Conservation (phyloP, 345 rosid species). For the Aegle marmelos region DNA sequence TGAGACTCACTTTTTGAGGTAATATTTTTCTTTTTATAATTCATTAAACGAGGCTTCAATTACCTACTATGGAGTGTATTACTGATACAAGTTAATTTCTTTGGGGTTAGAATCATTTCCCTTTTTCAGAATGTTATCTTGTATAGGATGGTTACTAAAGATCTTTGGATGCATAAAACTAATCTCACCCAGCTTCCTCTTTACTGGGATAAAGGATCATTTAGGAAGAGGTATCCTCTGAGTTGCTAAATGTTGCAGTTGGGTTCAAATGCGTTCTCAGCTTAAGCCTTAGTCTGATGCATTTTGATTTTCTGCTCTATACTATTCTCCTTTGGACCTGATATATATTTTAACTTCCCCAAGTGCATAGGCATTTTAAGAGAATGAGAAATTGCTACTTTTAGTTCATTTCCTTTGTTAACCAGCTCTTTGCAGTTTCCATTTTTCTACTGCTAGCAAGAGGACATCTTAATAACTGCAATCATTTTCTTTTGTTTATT, state of each 20-base stretch:
- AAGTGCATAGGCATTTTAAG: background rate
- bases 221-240: background rate
- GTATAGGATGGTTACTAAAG: background rate
- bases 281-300: background rate
- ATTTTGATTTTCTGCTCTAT: background rate
- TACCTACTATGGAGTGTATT: background rate
- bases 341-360: background rate
- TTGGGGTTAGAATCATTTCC: background rate
- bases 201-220: background rate
- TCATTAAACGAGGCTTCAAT: background rate
- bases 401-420: background rate
- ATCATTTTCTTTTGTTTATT: conserved; percentile 1
- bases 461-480: background rate
- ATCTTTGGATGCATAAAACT: background rate
- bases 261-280: background rate
- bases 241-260: background rate
- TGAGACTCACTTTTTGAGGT: conserved; percentile 77
- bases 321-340: background rate
- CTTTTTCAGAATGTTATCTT: background rate
- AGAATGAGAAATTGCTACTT: background rate
- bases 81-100: background rate
- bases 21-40: background rate
- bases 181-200: background rate
- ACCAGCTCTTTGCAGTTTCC: background rate
- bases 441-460: background rate